These are phyloP conservation scores for Spinellus fusiger DNA, from an alignment of 192 early-diverging fungal genomes.

Conservation along the genomic window DNA sequence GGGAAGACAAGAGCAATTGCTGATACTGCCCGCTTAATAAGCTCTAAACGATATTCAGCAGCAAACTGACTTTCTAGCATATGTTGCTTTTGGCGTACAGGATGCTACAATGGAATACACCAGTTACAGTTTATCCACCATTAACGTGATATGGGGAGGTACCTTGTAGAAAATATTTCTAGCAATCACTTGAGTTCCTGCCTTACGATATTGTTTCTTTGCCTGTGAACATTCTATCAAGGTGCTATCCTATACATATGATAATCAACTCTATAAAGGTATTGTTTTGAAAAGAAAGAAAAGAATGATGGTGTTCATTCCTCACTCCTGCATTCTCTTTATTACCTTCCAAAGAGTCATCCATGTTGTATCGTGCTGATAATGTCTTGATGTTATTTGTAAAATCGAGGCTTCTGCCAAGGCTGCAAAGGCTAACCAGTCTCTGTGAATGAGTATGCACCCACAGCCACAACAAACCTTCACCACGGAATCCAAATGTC, in stretches of 20 bases:
- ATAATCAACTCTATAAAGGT: not conserved
- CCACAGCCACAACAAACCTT: conserved; percentile 39
- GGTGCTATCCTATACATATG: conserved; percentile 39
- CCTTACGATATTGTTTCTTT: conserved; percentile 21
- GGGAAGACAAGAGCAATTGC: conserved; percentile 39
- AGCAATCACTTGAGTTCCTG: conserved; percentile 57
- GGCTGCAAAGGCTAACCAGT: conserved; percentile 36
- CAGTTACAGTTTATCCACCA: not conserved
- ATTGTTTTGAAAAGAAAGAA: not conserved
- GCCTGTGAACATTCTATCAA: conserved; percentile 17
- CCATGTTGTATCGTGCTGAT: not conserved
- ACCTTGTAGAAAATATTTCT: conserved; percentile 67
- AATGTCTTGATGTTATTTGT: conserved; percentile 48
- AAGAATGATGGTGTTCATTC: not conserved
- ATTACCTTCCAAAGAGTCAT: not conserved
- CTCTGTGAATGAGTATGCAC: not conserved
- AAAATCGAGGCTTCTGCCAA: conserved; percentile 40
- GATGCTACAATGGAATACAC: conserved; percentile 32
- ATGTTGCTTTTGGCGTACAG: conserved; percentile 49
- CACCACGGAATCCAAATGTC: conserved; percentile 67
- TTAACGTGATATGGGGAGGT: not conserved
- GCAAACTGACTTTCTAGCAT: not conserved
- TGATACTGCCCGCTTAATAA: conserved; percentile 45
- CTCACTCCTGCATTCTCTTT: not conserved
- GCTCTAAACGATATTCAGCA: conserved; percentile 24